Conservation (phyloP, 2,329 filamentous ascomycete genomes). For the Nannizziopsis arthrosporioides region DNA sequence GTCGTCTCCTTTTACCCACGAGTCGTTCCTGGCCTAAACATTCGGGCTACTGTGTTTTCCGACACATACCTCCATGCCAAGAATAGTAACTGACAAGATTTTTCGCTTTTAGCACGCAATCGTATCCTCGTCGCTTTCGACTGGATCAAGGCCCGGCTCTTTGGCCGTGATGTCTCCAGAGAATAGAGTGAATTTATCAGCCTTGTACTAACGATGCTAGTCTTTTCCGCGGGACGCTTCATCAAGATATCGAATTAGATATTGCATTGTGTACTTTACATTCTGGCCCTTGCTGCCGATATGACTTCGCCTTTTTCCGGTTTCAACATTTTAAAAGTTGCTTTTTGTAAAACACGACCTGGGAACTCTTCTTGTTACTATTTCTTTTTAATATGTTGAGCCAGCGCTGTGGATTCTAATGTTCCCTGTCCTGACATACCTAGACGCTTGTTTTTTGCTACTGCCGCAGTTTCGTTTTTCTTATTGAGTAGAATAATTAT, state of each 20-base stretch:
- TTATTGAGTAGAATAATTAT: no score
- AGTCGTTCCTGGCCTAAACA: neutral
- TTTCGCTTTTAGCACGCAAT: constrained; percentile 59
- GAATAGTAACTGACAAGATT: constrained; percentile 16
- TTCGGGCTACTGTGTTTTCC: neutral
- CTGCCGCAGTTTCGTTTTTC: no score
- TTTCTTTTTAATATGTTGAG: neutral
- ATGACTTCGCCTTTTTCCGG: no score
- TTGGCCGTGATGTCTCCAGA: constrained; percentile 72
- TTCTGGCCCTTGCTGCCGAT: no score
- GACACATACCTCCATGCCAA: constrained; percentile 12
- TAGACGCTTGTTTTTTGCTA: no score
- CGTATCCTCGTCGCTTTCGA: constrained; percentile 84
- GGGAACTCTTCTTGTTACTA: neutral
- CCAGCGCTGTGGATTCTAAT: no score
- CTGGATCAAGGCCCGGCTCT: constrained; percentile 94
- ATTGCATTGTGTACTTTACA: neutral
- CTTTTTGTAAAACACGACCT: neutral
- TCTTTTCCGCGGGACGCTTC: no score
- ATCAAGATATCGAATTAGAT: no score
- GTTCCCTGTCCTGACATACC: no score
- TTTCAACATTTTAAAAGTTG: no score
- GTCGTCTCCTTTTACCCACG: constrained; percentile 31
- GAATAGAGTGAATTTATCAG: constrained; percentile 25
- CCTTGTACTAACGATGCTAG: neutral